phyloP scores from a whole-genome alignment of 306 rosid species.

The Canavalia gladiata region DNA sequence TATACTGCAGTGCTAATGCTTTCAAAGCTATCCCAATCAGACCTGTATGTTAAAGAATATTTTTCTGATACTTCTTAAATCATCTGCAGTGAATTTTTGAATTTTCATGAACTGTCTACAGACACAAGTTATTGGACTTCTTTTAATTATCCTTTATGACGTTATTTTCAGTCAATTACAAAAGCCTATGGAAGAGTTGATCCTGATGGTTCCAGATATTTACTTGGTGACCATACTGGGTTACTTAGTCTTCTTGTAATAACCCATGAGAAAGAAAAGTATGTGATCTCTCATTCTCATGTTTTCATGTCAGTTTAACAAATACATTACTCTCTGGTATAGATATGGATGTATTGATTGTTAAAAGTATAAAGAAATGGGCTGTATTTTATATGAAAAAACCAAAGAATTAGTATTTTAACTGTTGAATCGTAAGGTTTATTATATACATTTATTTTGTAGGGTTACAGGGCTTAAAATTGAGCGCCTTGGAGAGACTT shows the following conservation, averaged over 20 bases:
- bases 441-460: constrained; percentile 41
- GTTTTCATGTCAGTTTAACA: constrained; percentile 21
- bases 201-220: constrained; percentile 96
- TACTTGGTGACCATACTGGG: constrained; percentile 96
- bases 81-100: not conserved
- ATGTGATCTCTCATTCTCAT: constrained; percentile 43
- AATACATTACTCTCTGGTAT: not conserved
- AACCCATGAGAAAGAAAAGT: constrained; percentile 97
- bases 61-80: constrained; percentile 36
- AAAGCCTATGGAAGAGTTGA: constrained; percentile 97
- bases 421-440: constrained; percentile 26
- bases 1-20: constrained; percentile 94
- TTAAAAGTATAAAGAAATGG: not conserved
- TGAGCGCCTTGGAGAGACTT: constrained; percentile 96
- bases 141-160: constrained; percentile 42
- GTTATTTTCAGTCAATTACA: constrained; percentile 72
- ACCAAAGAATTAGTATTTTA: not conserved
- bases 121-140: constrained; percentile 21
- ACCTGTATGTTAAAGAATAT: constrained; percentile 66
- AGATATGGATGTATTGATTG: constrained; percentile 4
- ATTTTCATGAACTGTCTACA: not conserved
- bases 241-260: constrained; percentile 92
- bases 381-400: constrained; percentile 8
- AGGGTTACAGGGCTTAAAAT: constrained; percentile 98
- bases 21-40: constrained; percentile 94